Percentiles rank a stretch among this genome's conserved stretches.
Evolutionary conservation across 225 moss, liverwort and hornwort genomes (phyloP).

Genomic region (Takakia lepidozioides): DNA sequence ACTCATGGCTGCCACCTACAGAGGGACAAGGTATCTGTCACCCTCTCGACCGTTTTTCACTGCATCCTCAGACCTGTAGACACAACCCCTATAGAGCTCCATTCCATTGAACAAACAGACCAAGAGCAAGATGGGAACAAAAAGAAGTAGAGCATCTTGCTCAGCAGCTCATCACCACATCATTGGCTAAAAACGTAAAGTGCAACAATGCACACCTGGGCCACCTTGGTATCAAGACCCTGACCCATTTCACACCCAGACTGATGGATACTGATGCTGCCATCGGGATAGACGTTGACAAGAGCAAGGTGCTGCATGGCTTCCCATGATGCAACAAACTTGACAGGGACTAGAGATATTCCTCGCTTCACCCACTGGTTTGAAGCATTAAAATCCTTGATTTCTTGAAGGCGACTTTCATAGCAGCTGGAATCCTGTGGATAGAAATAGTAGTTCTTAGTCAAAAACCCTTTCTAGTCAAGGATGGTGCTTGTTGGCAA

Average conservation of each 20-base stretch:
- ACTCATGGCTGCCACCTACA: slow-evolving; percentile 66
- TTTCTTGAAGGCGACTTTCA: slow-evolving; percentile 27
- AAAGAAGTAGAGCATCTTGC: too few relatives aligned
- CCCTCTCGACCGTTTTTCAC: too few relatives aligned
- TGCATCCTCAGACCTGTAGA: too few relatives aligned
- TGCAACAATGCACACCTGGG: slow-evolving; percentile 41
- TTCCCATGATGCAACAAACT: slow-evolving; percentile 48
- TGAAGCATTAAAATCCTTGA: slow-evolving; percentile 50
- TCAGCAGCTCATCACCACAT: too few relatives aligned
- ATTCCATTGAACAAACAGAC: background rate
- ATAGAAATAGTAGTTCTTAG: too few relatives aligned
- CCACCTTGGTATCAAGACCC: slow-evolving; percentile 81
- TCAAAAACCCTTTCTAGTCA: too few relatives aligned
- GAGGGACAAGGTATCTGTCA: too few relatives aligned
- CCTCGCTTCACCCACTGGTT: slow-evolving; percentile 69
- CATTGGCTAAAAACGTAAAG: too few relatives aligned
- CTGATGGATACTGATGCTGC: slow-evolving; percentile 63
- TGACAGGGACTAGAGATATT: slow-evolving; percentile 66
- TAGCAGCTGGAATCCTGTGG: slow-evolving; percentile 70
- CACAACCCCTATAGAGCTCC: background rate
- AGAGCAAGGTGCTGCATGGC: slow-evolving; percentile 48
- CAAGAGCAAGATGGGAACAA: background rate
- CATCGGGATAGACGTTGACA: slow-evolving; percentile 74
- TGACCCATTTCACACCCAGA: slow-evolving; percentile 91
- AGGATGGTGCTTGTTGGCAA: too few relatives aligned